phyloP scores from a whole-genome alignment of 495 filamentous ascomycete genomes.

The Trypethelium eluteriae region DNA sequence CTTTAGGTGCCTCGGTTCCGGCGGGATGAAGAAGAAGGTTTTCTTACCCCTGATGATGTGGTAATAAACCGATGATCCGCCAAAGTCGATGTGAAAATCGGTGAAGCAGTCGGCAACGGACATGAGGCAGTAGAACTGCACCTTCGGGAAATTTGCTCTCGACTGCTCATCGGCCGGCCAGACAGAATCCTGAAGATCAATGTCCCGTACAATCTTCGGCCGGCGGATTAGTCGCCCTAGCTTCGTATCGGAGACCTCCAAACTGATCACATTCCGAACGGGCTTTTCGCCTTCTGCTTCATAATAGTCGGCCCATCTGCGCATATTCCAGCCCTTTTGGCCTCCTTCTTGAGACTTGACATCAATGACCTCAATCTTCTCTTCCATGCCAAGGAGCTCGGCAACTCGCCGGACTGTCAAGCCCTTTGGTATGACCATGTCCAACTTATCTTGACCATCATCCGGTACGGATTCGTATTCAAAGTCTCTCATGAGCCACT shows the following conservation, averaged over 20 bases:
- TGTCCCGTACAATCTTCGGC: slow-evolving; percentile 62
- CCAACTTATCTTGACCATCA: slow-evolving; percentile 58
- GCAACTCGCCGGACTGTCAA: slow-evolving; percentile 60
- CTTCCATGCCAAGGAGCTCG: slow-evolving; percentile 58
- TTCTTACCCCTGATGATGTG: slow-evolving; percentile 71
- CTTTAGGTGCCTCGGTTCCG: slow-evolving; percentile 65
- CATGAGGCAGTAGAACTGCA: slow-evolving; percentile 70
- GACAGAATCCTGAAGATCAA: slow-evolving; percentile 64
- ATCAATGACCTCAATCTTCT: slow-evolving; percentile 65
- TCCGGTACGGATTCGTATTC: slow-evolving; percentile 46
- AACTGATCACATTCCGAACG: slow-evolving; percentile 69
- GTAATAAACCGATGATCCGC: slow-evolving; percentile 71
- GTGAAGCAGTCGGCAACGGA: slow-evolving; percentile 73
- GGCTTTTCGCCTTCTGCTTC: slow-evolving; percentile 55
- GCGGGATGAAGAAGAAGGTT: slow-evolving; percentile 71
- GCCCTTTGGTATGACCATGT: slow-evolving; percentile 65
- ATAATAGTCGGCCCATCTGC: slow-evolving; percentile 68
- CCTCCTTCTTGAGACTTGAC: slow-evolving; percentile 68
- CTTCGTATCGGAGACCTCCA: slow-evolving; percentile 63
- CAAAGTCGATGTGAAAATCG: slow-evolving; percentile 77
- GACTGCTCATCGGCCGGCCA: slow-evolving; percentile 58
- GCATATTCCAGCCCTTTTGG: slow-evolving; percentile 62
- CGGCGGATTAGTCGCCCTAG: slow-evolving; percentile 59
- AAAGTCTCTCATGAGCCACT: slow-evolving; percentile 22
- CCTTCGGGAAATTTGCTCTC: slow-evolving; percentile 52